Percentiles rank a stretch among this genome's conserved stretches.
phyloP scores from a whole-genome alignment of 2,329 filamentous ascomycete species.

The Hymenoscyphus infarciens region DNA sequence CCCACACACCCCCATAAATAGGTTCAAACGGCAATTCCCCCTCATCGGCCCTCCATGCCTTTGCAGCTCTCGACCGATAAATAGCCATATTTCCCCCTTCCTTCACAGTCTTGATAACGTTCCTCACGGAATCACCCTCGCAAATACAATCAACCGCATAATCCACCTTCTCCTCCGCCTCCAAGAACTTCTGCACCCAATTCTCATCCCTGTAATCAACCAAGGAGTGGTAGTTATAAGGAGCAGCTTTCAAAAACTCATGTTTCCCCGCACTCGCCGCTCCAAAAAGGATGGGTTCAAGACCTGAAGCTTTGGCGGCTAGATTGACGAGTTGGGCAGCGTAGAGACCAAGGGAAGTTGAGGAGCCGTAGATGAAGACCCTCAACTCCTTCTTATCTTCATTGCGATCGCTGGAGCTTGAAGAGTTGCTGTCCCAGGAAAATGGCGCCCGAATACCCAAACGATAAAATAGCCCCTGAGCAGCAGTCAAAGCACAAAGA shows the following conservation, averaged over 20 bases:
- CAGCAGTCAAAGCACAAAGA: conserved; percentile 43
- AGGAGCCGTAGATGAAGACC: conserved; percentile 5
- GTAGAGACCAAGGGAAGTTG: conserved; percentile 2
- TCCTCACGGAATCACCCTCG: conserved; percentile 37
- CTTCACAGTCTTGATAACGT: conserved; percentile 31
- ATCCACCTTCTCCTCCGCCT: conserved; percentile 33
- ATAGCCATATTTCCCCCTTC: conserved; percentile 32
- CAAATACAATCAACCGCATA: conserved; percentile 42
- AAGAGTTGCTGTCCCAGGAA: conserved; percentile 30
- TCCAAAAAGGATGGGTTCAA: neutral
- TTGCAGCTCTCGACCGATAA: conserved; percentile 33
- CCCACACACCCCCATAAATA: conserved; percentile 42
- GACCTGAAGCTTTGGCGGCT: neutral
- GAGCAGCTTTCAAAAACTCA: conserved; percentile 12
- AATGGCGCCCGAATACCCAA: conserved; percentile 36
- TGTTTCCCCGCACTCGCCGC: neutral
- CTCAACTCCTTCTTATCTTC: conserved; percentile 15
- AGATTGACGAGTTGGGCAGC: conserved; percentile 2
- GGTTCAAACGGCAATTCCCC: conserved; percentile 34
- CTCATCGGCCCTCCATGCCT: conserved; percentile 31
- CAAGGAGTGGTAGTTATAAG: conserved; percentile 39
- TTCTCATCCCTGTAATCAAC: conserved; percentile 38
- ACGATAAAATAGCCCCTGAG: conserved; percentile 40
- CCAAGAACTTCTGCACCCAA: conserved; percentile 36
- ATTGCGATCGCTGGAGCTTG: conserved; percentile 17